Evolutionary conservation across 192 early-diverging fungal genomes (phyloP).

Genomic region (Anaeromyces robustus): DNA sequence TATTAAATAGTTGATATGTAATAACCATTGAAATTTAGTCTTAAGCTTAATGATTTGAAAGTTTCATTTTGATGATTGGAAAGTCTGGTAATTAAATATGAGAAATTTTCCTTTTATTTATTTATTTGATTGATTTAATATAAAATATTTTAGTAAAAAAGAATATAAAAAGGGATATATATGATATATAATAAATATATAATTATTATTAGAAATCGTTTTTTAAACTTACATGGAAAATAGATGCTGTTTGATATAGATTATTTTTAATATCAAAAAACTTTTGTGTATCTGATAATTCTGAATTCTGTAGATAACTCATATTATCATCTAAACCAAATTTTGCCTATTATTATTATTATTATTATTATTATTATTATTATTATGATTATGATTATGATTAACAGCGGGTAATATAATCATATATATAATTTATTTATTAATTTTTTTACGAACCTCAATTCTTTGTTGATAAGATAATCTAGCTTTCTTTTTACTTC

Average conservation of each 20-base stretch:
- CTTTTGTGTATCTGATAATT: neutral
- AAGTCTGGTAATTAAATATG: slow-evolving; percentile 31
- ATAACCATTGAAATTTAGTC: slow-evolving; percentile 68
- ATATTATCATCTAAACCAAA: neutral
- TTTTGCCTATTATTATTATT: neutral
- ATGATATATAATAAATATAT: no score
- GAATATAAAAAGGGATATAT: no score
- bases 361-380: neutral
- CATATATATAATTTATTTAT: neutral
- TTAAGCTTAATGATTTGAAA: slow-evolving; percentile 52
- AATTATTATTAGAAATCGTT: no score
- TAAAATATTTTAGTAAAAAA: no score
- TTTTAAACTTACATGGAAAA: slow-evolving; percentile 17
- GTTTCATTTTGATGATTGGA: slow-evolving; percentile 50
- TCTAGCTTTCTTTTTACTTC: neutral
- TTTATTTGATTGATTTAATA: slow-evolving; percentile 8
- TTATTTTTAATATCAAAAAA: slow-evolving; percentile 8
- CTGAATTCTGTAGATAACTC: neutral
- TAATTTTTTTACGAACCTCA: neutral
- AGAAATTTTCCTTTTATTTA: slow-evolving; percentile 24
- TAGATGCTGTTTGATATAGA: slow-evolving; percentile 3
- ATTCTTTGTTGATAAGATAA: neutral
- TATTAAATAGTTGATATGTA: slow-evolving; percentile 15
- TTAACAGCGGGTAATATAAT: slow-evolving; percentile 12
- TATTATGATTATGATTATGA: slow-evolving; percentile 17